phyloP scores from a whole-genome alignment of 345 rosid genomes.

The Linum lewisii region DNA sequence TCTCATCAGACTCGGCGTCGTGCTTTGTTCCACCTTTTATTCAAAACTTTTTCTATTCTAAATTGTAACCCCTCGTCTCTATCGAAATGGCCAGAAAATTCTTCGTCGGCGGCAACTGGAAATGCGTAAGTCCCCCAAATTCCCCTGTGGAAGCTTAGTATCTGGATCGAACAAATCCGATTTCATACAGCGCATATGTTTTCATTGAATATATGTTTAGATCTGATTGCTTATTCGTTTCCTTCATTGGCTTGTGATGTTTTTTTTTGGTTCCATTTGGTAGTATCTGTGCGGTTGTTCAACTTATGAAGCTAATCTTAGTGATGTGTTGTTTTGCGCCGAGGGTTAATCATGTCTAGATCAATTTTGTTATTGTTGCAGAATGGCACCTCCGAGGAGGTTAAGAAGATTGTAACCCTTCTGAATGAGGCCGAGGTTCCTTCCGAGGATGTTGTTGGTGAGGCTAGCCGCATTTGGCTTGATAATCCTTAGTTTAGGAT shows the following conservation, averaged over 20 bases:
- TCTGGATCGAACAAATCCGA: neutral
- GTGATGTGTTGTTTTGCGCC: neutral
- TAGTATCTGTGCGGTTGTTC: neutral
- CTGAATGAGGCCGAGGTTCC: constrained; percentile 67
- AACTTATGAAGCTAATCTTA: neutral
- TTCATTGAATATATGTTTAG: neutral
- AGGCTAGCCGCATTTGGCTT: constrained; percentile 4
- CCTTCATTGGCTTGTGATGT: neutral
- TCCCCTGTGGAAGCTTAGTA: neutral
- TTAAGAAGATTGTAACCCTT: constrained; percentile 48
- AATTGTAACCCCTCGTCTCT: constrained; percentile 10
- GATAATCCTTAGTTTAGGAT: neutral
- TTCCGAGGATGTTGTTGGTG: constrained; percentile 53
- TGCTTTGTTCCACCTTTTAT: neutral
- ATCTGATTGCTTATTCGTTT: neutral
- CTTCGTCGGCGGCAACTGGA: constrained; percentile 87
- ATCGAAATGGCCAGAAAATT: constrained; percentile 52
- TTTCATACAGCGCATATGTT: neutral
- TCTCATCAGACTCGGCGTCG: neutral
- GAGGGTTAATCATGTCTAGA: neutral
- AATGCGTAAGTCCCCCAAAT: constrained; percentile 40
- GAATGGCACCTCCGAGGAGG: constrained; percentile 68
- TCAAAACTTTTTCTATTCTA: neutral
- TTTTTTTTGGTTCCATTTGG: neutral
- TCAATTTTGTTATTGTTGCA: constrained; percentile 11